Base-by-base conservation (phyloP, 208 protist genomes). In the Entamoeba dispar region DNA sequence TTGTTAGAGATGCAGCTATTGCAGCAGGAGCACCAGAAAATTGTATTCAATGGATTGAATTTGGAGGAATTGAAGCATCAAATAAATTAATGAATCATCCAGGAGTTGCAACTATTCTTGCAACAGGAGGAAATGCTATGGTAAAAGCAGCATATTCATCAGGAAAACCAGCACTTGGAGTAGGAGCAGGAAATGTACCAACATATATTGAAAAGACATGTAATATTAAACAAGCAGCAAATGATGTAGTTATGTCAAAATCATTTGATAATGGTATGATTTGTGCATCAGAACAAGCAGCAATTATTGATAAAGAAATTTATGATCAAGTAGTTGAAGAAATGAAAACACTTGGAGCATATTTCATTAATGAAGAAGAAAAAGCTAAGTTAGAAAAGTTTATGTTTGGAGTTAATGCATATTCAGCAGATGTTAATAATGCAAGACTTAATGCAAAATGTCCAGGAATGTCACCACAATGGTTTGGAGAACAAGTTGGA, bases 181-280 rank as follows among this genome's bases (percentile, higher is more conserved):
- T 95, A 14, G 55, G 55, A 43, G 38, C 38, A 43, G 38, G 38
- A 43, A 43, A 43, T 43, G 38, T 43, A 43, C 38, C 38, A 43
- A 27, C 94, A 93, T 91, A 50, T 22, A 94, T 95, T 77, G 94
- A 95, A 31, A 93, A 95, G 49, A 52, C 91, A 8, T 57, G 91
- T 52, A 50, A 95, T 43, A 61, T 93, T 17, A 38, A 92, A 69
- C 50, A 49, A 31, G 94, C 94, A 34, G 92, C 94, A 31, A 61
- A 34, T n/a, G 61, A n/a, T 50, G 92, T 95, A 10, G 47, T 95
- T 10, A 86, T 93, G 14, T 93, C 92, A 31, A 95, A 95, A 92
- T 92, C 94, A 43, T 95, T 95, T 86, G 94, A 95, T 73, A 94
- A 95, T 90, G 94, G 94, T 92, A 93, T 95, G 4, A 92, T 95